Evolutionary conservation across 106 monocot species (phyloP), one percentile per base, ranked within the genome.

Genomic region (Dendrobium officinale): DNA sequence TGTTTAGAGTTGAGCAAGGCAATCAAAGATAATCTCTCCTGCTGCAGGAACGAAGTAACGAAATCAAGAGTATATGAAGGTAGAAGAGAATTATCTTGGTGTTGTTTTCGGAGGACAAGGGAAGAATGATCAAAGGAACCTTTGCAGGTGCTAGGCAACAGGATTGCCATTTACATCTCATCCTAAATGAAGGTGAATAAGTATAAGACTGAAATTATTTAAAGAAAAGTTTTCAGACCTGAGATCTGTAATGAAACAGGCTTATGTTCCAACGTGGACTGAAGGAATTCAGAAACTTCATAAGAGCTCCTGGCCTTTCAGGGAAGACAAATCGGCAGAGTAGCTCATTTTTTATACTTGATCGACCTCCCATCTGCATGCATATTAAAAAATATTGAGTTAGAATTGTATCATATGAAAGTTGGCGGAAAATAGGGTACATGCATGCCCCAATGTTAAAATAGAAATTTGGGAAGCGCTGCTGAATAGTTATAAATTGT

Each of bases 201-300:
- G 11, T 19, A 31, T 31, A 1, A 31, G 31, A 31, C 2, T 31
- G 70, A 70, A 44, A n/a, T 43, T 22, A 43, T 16, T 76, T 17
- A 18, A 49, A 29, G 22, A 15, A 77, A 79, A 73, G 29, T 19
- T 77, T 22, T 8, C 64, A 78, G 31, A 97, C 96, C 96, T 97
- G 94, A 19, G 96, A 85, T 85, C 96, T 88, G 72, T 97, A 97
- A 85, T 97, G 94, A 79, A 97, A 97, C 48, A 97, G 79, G 73
- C 87, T 94, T 82, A 97, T 97, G 74, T 97, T 94, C 96, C 96
- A 97, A 66, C 92, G 84, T 6, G 96, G 96, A 77, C 94, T 97
- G 67, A 97, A 97, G 37, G 90, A 80, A 84, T 92, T 92, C 86
- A 97, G 85, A 81, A 97, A 97, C 79, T 92, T 94, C 88, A 89